These are phyloP conservation scores for Candida tibetensis DNA, from an alignment of 805 yeast genomes.

Conservation along the genomic window DNA sequence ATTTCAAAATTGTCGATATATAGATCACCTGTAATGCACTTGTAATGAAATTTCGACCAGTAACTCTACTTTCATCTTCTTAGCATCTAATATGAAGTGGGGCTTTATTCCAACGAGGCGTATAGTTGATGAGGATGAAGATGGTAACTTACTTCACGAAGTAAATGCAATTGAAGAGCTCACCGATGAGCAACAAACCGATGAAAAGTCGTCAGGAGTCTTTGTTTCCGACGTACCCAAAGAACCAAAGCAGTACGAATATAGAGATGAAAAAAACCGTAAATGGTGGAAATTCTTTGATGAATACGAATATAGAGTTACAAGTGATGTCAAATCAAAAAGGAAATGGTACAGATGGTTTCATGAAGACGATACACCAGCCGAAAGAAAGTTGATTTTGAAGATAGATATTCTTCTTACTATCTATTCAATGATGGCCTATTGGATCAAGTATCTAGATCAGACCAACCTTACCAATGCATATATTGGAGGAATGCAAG, in stretches of 20 bases:
- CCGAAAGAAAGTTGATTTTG: slow-evolving; percentile 22
- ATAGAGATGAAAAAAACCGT: slow-evolving; percentile 51
- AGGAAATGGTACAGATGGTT: slow-evolving; percentile 29
- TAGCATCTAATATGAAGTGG: no score
- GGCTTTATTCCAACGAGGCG: slow-evolving; percentile 35
- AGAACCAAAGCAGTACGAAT: slow-evolving; percentile 24
- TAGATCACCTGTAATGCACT: no score
- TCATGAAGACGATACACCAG: slow-evolving; percentile 23
- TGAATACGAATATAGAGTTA: slow-evolving; percentile 29
- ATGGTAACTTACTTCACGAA: background rate
- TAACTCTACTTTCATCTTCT: no score
- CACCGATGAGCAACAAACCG: background rate
- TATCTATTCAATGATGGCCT: slow-evolving; percentile 22
- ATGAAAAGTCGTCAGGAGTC: background rate
- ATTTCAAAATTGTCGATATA: no score
- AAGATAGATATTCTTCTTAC: slow-evolving; percentile 24
- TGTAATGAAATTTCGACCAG: no score
- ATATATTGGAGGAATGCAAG: slow-evolving; percentile 20
- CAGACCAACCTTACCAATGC: slow-evolving; percentile 23
- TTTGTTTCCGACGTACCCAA: background rate
- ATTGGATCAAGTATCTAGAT: slow-evolving; percentile 25
- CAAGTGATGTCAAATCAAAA: slow-evolving; percentile 5
- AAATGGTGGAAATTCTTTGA: slow-evolving; percentile 48
- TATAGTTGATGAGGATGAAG: slow-evolving; percentile 29
- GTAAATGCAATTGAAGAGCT: background rate